Conservation (phyloP, 345 rosid genomes). For the Euclidium syriacum region DNA sequence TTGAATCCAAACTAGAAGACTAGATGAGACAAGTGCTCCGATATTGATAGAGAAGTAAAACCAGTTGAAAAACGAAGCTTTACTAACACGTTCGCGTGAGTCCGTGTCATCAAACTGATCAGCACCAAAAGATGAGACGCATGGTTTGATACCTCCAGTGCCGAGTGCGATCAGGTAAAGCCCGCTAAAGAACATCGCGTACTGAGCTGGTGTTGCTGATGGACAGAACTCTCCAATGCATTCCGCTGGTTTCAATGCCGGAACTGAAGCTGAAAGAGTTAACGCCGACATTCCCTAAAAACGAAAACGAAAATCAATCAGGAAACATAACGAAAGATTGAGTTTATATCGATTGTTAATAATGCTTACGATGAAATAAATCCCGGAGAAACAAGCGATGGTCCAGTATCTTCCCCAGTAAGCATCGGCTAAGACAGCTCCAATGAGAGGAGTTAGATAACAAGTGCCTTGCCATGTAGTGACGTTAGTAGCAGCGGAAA, state of each 20-base stretch:
- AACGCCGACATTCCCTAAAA: constrained; percentile 76
- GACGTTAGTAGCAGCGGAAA: constrained; percentile 82
- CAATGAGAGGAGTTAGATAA: constrained; percentile 88
- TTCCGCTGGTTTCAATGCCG: constrained; percentile 59
- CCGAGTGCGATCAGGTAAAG: constrained; percentile 90
- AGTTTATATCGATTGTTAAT: background rate
- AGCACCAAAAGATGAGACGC: constrained; percentile 92
- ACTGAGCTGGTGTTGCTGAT: constrained; percentile 60
- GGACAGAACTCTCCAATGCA: constrained; percentile 64
- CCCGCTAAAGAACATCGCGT: constrained; percentile 72
- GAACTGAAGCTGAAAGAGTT: constrained; percentile 83
- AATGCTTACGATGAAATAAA: constrained; percentile 61
- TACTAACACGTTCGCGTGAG: constrained; percentile 63
- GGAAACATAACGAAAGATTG: background rate
- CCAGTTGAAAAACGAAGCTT: constrained; percentile 95
- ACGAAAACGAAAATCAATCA: background rate
- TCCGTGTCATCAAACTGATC: constrained; percentile 96
- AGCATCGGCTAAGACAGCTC: constrained; percentile 89
- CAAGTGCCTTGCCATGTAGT: constrained; percentile 91
- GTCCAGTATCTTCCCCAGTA: constrained; percentile 99
- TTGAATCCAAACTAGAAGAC: constrained; percentile 84
- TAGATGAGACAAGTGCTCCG: constrained; percentile 84
- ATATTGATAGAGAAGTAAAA: constrained; percentile 87
- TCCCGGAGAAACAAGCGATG: constrained; percentile 75
- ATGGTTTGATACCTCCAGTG: constrained; percentile 94